Base-by-base conservation (phyloP, 805 yeast genomes). In the Torulaspora franciscae region DNA sequence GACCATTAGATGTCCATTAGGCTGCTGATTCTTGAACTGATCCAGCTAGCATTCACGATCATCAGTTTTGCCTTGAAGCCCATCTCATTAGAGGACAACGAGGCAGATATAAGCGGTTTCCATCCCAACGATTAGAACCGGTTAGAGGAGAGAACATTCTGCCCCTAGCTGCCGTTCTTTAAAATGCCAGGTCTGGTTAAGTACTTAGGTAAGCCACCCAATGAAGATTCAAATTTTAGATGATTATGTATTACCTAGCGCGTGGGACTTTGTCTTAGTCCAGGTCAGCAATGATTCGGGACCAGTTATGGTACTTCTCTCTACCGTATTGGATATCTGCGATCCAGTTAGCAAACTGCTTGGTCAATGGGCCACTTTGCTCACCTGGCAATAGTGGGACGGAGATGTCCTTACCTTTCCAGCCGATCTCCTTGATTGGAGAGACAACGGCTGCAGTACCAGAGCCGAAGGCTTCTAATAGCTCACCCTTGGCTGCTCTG, bases 361-460 rank as follows among this genome's bases (percentile, higher is more conserved):
- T 79, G 40, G 98, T 88, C 62, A 91, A 72, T 51, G 75, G 79
- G 61, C 95, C 95, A 39, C 74, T 72, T 64, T 88, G 83, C 65
- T 84, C 80, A 49, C 95, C 96, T 46, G 76, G 80, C 48, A 81
- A 78, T 52, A 87, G 68, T 49, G 98, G 98, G 39, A 91, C 91
- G 4, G 69, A 52, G 55, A 91, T 87, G 49, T 75, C 77, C 60
- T 80, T 66, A 41, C 83, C 95, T 48, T 76, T 73, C 80, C 81
- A 91, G 47, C 89, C 90, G 61, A 91, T 87, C 58, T 77, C 85
- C 68, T 84, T 81, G 62, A 91, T 88, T 56, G 98, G 98, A 29
- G 95, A 81, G 37, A 93, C 98, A 61, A 91, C 81, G 35, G 97
- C 98, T 49, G 99, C 98, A 46, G 99, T 91, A 61, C 99, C 99